Evolutionary conservation across 2,329 filamentous ascomycete genomes (phyloP), one percentile per base, ranked within the genome.

Genomic region (Botrytis squamosa): DNA sequence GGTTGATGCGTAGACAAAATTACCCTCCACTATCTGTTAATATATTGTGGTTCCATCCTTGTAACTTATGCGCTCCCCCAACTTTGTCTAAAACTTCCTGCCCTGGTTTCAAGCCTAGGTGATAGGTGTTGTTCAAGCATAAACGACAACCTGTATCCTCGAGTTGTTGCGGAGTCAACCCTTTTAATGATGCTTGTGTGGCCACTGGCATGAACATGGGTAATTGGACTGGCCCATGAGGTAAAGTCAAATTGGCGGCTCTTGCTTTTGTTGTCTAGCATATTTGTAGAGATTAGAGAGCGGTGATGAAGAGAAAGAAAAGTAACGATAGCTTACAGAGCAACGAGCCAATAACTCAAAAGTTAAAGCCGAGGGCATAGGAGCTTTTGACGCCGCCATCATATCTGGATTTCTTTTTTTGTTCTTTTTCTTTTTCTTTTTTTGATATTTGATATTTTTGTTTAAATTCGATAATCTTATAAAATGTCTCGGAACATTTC

Each of bases 151-250:
- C 90, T 0, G 95, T 97, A 71, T 93, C 91, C 79, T 96, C 95
- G 3, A 99, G 86, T 81, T 99, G 96, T 77, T 95, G 91, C 1
- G 95, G 94, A 0, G 96, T 98, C 73, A 99, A 84, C 62, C 96
- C 96, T 82, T 99, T 99, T 57, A 99, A 87, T 0, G 95, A 97
- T 1, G 93, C 96, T 83, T 99, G 96, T 0, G 96, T 99, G 44
- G 96, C 96, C 62, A 99, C 96, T 25, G 96, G 96, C 96, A 99
- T 99, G 83, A 99, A 99, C 74, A 98, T 90, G 12, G 97, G 96
- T 44, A 98, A 88, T 79, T 92, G 89, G 40, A 99, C 95, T 1
- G 92, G 88, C 74, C 96, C 96, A 89, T 99, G 97, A 69, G 96
- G 95, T 40, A 99, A 90, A 66, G 91, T 92, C 71, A 99, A 87